Evolutionary conservation across 176 grass and related monocot species (phyloP), one percentile per base, ranked within the genome.

Genomic region (Panicum miliaceum): DNA sequence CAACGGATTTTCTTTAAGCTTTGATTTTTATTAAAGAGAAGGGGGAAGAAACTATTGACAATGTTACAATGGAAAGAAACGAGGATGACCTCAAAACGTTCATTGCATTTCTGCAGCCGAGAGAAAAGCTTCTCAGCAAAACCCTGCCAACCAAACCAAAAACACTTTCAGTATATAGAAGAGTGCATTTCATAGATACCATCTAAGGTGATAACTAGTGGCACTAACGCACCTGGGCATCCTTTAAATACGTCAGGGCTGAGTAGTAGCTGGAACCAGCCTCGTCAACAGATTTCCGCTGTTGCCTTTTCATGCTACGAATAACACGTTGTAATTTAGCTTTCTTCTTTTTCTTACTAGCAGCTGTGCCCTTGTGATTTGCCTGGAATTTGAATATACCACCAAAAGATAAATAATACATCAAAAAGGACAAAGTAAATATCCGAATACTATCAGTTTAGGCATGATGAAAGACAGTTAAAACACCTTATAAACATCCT

Each of bases 291-390:
- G 95, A 82, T 86, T 95, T 92, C 18, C 85, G 72, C 75, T 98
- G 93, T 48, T 94, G 96, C 73, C 83, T 98, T 91, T 98, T 98
- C 89, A 98, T 93, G 84, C 91, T 98, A 71, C 96, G 92, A 40
- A 98, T 51, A 16, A 89, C 91, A 38, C 93, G 89, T 73, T 98
- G 86, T 62, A 98, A 89, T 90, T 98, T 98, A 71, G 96, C 93
- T 69, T 95, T 93, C 93, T 98, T 98, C 84, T 95, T 98, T 92
- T 98, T 98, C 89, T 95, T 98, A 85, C 93, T 98, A 43, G 96
- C 87, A 85, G 36, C 25, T 27, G 96, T 95, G 36, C 96, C 96
- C 59, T 95, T 95, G 74, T 95, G 83, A 76, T 92, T 89, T 90
- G 96, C 91, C 96, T 98, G 54, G 18, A 81, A 64, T 81, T 66